Evolutionary conservation across 768 basidiomycete genomes (phyloP).

Genomic region (Multifurca ochricompacta): DNA sequence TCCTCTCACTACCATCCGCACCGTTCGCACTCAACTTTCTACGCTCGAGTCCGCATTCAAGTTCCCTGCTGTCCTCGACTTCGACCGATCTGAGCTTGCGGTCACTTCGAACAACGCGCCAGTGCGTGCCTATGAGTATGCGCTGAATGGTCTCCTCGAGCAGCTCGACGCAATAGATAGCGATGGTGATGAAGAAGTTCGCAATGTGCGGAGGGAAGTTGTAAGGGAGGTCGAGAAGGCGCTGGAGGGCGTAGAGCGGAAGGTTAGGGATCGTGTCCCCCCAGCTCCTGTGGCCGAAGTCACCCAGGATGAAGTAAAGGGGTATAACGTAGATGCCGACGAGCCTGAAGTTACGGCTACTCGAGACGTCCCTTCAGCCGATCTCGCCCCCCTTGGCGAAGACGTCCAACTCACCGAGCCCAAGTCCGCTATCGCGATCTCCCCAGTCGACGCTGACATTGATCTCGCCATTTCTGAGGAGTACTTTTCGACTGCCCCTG

Average conservation of each 20-base stretch:
- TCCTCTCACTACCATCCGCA: slow-evolving; percentile 8
- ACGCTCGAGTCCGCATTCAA: slow-evolving; percentile 3
- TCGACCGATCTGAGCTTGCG: slow-evolving; percentile 34
- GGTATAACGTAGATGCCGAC: neutral
- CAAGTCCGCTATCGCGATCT: neutral
- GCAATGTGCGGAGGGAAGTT: slow-evolving; percentile 43
- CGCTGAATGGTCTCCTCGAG: slow-evolving; percentile 52
- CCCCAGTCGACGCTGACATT: neutral
- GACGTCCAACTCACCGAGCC: neutral
- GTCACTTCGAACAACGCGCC: slow-evolving; percentile 53
- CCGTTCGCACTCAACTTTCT: slow-evolving; percentile 8
- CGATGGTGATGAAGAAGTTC: slow-evolving; percentile 46
- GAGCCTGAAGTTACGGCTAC: neutral
- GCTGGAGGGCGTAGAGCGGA: slow-evolving; percentile 41
- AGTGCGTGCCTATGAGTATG: slow-evolving; percentile 53
- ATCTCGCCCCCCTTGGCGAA: neutral
- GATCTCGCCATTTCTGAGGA: neutral
- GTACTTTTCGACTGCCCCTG: neutral
- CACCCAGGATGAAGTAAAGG: neutral
- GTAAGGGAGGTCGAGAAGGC: slow-evolving; percentile 56
- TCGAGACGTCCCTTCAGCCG: neutral
- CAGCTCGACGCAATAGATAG: slow-evolving; percentile 64
- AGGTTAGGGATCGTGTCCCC: neutral
- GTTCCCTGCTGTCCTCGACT: slow-evolving; percentile 7
- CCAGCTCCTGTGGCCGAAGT: neutral